phyloP scores from a whole-genome alignment of 2,329 filamentous ascomycete species.

The Pestalotiopsis sp. region DNA sequence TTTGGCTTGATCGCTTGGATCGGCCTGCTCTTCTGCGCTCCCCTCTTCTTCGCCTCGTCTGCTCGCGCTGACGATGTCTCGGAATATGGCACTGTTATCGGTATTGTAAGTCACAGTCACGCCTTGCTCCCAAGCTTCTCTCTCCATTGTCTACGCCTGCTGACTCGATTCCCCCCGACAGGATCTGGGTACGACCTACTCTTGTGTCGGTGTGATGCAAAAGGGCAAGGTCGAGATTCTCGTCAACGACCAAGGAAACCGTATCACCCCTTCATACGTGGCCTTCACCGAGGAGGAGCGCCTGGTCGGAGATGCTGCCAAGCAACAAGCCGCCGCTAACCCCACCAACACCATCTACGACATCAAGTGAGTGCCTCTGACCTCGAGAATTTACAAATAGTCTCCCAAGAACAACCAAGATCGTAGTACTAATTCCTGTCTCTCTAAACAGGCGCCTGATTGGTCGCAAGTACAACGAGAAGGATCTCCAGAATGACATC shows the following conservation, averaged over 20 bases:
- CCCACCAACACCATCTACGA: conserved; percentile 77
- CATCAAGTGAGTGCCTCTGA: conserved; percentile 69
- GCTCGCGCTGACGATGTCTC: conserved; percentile 75
- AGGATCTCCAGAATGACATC: conserved; percentile 87
- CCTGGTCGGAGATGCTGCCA: conserved; percentile 94
- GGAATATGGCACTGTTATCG: conserved; percentile 86
- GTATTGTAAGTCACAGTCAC: conserved; percentile 66
- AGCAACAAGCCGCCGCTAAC: conserved; percentile 90
- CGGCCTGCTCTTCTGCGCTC: conserved; percentile 77
- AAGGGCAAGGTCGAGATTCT: conserved; percentile 94
- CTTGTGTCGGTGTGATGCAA: conserved; percentile 94
- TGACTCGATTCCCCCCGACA: conserved; percentile 24
- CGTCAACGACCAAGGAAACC: conserved; percentile 95
- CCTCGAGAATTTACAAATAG: conserved; percentile 20
- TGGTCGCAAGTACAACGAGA: conserved; percentile 80
- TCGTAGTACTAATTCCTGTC: conserved; percentile 30
- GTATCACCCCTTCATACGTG: conserved; percentile 93
- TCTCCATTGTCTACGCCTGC: background rate
- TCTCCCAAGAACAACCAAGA: background rate
- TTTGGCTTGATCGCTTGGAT: conserved; percentile 92
- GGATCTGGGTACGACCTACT: conserved; percentile 87
- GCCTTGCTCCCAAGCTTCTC: background rate
- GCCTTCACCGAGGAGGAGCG: conserved; percentile 97
- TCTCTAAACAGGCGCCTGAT: conserved; percentile 69
- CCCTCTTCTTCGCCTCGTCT: conserved; percentile 81